Evolutionary conservation across 2,329 filamentous ascomycete species (phyloP), one percentile per base, ranked within the genome.

Genomic region (Alternaria consortialis): DNA sequence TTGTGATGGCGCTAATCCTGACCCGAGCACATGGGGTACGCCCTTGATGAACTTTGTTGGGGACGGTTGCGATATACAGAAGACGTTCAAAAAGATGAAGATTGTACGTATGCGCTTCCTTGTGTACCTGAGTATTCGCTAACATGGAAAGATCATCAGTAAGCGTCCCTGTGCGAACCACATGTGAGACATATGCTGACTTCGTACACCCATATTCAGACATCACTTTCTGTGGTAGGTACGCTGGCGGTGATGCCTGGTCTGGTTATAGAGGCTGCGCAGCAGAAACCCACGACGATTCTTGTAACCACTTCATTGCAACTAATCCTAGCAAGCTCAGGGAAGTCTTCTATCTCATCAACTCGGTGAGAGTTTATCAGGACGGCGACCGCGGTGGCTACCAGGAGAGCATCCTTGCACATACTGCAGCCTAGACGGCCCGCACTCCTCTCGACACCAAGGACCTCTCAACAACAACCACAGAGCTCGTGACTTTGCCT

Each of bases 161-260:
- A 20, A 20, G 20, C 20, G 20, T 20, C 20, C 20, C 2, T 20
- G 20, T 20, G 20, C 20, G 20, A 20, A 20, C 20, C 20, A 20
- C 20, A 20, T 20, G 20, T 2, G 20, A 20, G 20, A 20, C 20
- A 20, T 20, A 20, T 20, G 2, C 20, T 20, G 20, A 20, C 20
- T 20, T 20, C 20, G 20, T 20, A 20, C 20, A 20, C 20, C 20
- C 20, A 20, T 20, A 20, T 20, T 20, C 20, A 20, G 20, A 20
- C 20, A 81, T 78, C 3, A 81, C 80, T 5, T 84, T 85, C 71
- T 85, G 83, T 52, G 83, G 84, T 56, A 78, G 29, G 6, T 46
- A 51, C 32, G 60, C 61, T 12, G 58, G 56, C 15, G 64, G 48
- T 7, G 81, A 55, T 37, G 61, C 88, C 31, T 95, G 90, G 88